Conservation (phyloP, 2,329 filamentous ascomycete genomes). For the Paramyrothecium roridum region DNA sequence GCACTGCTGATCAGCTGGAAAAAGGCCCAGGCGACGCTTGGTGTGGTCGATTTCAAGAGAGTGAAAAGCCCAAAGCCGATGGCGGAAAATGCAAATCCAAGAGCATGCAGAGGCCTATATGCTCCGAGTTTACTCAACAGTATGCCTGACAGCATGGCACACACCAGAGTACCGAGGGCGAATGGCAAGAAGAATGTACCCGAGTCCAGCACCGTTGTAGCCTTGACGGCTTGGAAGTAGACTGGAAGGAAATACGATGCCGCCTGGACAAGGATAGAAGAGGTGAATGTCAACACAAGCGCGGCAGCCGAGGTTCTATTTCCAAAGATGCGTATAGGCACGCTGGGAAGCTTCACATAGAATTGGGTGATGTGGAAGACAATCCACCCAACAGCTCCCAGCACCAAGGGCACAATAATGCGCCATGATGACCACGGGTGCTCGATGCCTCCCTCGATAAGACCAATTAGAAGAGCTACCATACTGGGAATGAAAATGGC, state of each 20-base stretch:
- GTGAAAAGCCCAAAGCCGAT: slow-evolving; percentile 35
- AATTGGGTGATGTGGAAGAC: too few relatives aligned
- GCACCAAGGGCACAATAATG: slow-evolving; percentile 34
- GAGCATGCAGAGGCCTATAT: slow-evolving; percentile 24
- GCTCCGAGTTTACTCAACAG: slow-evolving; percentile 20
- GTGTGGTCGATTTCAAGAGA: slow-evolving; percentile 24
- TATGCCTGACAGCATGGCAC: slow-evolving; percentile 11
- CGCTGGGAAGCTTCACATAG: background rate
- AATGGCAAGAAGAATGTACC: slow-evolving; percentile 22
- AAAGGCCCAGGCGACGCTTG: slow-evolving; percentile 27
- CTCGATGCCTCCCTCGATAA: slow-evolving; percentile 35
- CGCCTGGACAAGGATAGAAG: slow-evolving; percentile 15
- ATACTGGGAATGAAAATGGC: slow-evolving; percentile 30
- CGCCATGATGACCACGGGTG: slow-evolving; percentile 32
- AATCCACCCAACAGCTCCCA: slow-evolving; percentile 26
- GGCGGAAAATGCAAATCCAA: slow-evolving; percentile 18
- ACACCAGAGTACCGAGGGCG: slow-evolving; percentile 14
- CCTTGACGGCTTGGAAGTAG: slow-evolving; percentile 38
- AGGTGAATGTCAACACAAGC: slow-evolving; percentile 4
- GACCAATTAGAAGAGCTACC: slow-evolving; percentile 32
- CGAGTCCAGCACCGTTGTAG: slow-evolving; percentile 18
- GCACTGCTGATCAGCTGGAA: slow-evolving; percentile 24
- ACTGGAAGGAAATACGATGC: slow-evolving; percentile 34
- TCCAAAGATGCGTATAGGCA: slow-evolving; percentile 38
- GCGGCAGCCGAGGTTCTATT: slow-evolving; percentile 30